Evolutionary conservation across 768 basidiomycete species (phyloP).

Genomic region (Termitomyces sp.): DNA sequence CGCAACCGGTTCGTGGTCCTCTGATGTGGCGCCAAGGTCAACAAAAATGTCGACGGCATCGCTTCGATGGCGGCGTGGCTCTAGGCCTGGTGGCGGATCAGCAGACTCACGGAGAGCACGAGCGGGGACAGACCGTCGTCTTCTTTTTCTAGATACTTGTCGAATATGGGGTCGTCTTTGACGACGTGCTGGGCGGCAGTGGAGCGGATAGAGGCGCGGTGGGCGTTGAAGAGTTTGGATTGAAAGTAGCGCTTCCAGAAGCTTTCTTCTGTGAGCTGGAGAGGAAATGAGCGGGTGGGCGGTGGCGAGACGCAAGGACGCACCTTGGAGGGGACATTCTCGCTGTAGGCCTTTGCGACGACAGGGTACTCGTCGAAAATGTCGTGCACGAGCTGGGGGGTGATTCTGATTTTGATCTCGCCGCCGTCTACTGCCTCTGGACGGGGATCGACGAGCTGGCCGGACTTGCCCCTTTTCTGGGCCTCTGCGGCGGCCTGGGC

Average conservation of each 20-base stretch:
- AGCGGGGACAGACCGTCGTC: constrained; percentile 68
- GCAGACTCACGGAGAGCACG: not conserved
- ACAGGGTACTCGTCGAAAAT: constrained; percentile 98
- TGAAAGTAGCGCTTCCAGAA: constrained; percentile 99
- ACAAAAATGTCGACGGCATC: constrained; percentile 73
- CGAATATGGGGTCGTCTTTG: constrained; percentile 90
- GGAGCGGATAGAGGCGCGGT: constrained; percentile 88
- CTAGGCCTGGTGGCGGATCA: constrained; percentile 46
- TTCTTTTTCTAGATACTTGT: constrained; percentile 92
- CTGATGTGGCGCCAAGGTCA: constrained; percentile 80
- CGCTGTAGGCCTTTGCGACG: constrained; percentile 85
- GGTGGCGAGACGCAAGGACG: constrained; percentile 10
- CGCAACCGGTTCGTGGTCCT: constrained; percentile 84
- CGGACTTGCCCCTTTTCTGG: constrained; percentile 77
- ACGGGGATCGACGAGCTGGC: constrained; percentile 83
- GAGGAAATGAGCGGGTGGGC: not conserved
- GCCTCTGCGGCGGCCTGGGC: constrained; percentile 69
- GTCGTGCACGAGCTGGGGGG: constrained; percentile 88
- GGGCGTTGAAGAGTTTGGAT: constrained; percentile 91
- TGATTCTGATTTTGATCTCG: constrained; percentile 85
- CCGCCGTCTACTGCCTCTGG: constrained; percentile 80
- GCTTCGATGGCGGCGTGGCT: constrained; percentile 66
- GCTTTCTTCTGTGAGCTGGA: constrained; percentile 79
- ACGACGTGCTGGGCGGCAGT: constrained; percentile 80
- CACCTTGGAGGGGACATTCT: constrained; percentile 88